These are phyloP conservation scores for Trametes coccinea DNA, from an alignment of 768 basidiomycete species.

Conservation along the genomic window DNA sequence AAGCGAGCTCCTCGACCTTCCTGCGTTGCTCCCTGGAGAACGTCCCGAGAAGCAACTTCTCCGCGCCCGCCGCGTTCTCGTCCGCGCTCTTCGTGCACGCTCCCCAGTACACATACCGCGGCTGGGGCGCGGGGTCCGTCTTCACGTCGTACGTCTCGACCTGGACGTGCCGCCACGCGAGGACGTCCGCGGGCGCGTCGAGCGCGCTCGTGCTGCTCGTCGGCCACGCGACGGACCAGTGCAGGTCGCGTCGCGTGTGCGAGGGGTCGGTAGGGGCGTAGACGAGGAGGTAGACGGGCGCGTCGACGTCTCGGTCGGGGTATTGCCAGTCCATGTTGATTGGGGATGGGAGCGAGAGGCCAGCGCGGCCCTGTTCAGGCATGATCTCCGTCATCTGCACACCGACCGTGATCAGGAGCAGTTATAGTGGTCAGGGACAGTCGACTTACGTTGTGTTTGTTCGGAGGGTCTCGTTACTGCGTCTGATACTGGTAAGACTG, in stretches of 20 bases:
- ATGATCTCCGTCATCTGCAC: not conserved
- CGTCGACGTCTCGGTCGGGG: not conserved
- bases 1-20: not conserved
- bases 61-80: not conserved
- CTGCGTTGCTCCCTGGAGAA: not conserved
- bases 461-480: too few species aligned
- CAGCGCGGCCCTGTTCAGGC: not conserved
- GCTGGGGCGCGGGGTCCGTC: not conserved
- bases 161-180: slow-evolving; percentile 5
- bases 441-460: too few species aligned
- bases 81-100: slow-evolving; percentile 4
- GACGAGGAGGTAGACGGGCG: not conserved
- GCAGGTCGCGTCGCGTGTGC: not conserved
- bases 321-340: slow-evolving; percentile 6
- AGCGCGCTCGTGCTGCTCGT: not conserved
- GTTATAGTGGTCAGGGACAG: too few species aligned
- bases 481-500: too few species aligned
- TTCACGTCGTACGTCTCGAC: not conserved
- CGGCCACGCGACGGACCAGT: slow-evolving; percentile 3
- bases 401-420: too few species aligned
- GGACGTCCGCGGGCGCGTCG: too few species aligned
- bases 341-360: not conserved
- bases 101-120: slow-evolving; percentile 9
- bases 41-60: not conserved
- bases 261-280: not conserved